Conservation (phyloP, 2,329 filamentous ascomycete genomes). For the Alternaria hordeiaustralica region DNA sequence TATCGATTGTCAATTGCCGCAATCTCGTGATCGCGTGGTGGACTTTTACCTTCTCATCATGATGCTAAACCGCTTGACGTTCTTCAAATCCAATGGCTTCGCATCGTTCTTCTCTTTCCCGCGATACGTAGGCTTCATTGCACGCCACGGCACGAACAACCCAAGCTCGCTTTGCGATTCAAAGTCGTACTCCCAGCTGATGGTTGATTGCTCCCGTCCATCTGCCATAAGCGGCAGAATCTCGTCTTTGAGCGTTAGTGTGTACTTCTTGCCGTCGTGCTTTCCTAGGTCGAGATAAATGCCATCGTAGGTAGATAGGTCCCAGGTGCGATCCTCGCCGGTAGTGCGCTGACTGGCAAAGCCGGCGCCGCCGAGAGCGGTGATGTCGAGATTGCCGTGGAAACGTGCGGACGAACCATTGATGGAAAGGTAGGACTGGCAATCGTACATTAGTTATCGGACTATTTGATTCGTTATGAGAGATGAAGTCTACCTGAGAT, state of each 20-base stretch:
- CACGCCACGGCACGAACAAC: slow-evolving; percentile 67
- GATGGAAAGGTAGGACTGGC: slow-evolving; percentile 57
- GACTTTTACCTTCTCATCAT: slow-evolving; percentile 77
- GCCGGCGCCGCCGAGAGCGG: slow-evolving; percentile 77
- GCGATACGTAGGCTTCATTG: slow-evolving; percentile 75
- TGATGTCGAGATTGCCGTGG: slow-evolving; percentile 73
- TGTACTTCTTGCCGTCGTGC: slow-evolving; percentile 72
- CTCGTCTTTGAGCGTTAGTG: slow-evolving; percentile 76
- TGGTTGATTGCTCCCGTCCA: slow-evolving; percentile 72
- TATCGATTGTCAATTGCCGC: slow-evolving; percentile 45
- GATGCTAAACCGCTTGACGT: slow-evolving; percentile 71
- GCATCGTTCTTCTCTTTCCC: slow-evolving; percentile 70
- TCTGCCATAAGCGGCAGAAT: slow-evolving; percentile 64
- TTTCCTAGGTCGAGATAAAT: slow-evolving; percentile 61
- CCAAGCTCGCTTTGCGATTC: slow-evolving; percentile 21
- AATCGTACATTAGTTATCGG: not conserved
- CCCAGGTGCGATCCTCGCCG: slow-evolving; percentile 63
- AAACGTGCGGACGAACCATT: slow-evolving; percentile 59
- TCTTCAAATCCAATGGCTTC: slow-evolving; percentile 62
- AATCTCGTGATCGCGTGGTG: too few relatives aligned
- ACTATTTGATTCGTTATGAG: not conserved
- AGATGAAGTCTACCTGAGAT: slow-evolving; percentile 56
- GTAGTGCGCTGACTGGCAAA: slow-evolving; percentile 80
- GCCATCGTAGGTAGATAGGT: slow-evolving; percentile 69
- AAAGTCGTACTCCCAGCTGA: slow-evolving; percentile 71